Evolutionary conservation across 441 rosid genomes (phyloP).

Genomic region (Populus trichocarpa): DNA sequence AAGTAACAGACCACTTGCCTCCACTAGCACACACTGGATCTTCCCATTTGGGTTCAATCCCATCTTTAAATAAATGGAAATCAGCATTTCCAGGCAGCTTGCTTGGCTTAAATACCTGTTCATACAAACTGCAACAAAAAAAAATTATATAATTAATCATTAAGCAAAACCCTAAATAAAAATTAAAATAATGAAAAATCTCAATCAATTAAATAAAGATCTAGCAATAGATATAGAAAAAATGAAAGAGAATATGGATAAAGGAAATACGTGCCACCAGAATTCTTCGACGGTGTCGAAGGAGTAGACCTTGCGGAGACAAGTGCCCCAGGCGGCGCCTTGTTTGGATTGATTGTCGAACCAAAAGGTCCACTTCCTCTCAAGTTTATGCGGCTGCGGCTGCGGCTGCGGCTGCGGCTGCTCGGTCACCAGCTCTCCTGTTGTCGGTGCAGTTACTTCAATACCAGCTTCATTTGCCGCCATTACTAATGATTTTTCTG

Average conservation of each 20-base stretch:
- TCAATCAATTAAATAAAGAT: conserved; percentile 16
- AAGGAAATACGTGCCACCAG: conserved; percentile 54
- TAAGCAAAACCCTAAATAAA: neutral
- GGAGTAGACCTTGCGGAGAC: conserved; percentile 69
- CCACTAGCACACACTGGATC: conserved; percentile 90
- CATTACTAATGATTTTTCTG: neutral
- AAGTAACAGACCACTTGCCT: conserved; percentile 78
- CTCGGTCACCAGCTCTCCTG: conserved; percentile 26
- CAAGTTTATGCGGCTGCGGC: conserved; percentile 63
- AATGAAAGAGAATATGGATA: conserved; percentile 3
- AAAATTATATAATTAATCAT: neutral
- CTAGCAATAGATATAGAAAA: neutral
- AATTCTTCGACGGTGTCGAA: conserved; percentile 92
- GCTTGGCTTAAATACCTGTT: conserved; percentile 75
- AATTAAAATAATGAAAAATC: conserved; percentile 14
- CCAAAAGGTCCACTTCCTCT: conserved; percentile 92
- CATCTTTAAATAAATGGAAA: conserved; percentile 75
- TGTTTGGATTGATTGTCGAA: conserved; percentile 75
- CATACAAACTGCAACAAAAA: conserved; percentile 55
- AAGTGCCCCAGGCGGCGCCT: conserved; percentile 83
- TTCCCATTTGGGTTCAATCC: conserved; percentile 94
- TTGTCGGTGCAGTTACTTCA: conserved; percentile 13
- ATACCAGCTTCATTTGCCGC: conserved; percentile 44
- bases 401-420: conserved; percentile 35
- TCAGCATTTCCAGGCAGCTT: conserved; percentile 62